Base-by-base conservation (phyloP, 176 grass and related monocot genomes). In the Avena insularis region DNA sequence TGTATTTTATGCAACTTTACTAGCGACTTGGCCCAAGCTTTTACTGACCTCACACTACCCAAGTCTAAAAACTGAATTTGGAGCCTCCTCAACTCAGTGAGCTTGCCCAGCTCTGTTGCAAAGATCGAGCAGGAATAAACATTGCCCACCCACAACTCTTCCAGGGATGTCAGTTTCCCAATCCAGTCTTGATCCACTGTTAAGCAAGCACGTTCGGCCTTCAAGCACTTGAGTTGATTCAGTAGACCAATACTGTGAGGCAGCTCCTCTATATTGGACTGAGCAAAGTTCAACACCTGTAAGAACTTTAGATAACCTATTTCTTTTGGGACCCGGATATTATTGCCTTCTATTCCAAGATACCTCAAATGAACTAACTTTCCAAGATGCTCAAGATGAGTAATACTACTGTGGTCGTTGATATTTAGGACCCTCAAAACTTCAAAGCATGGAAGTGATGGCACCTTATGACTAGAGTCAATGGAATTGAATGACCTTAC, bases 141-240 rank as follows among this genome's bases (percentile, higher is more conserved):
- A n/a, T 0, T 5, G 19, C 2, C 1, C 43, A 64, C n/a, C 0
- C 6, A 7, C 6, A 80, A n/a, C 6, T 64, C 78, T 17, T 64
- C 58, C 3, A 80, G 36, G 0, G 40, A 62, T 23, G 35, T 25
- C 45, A 80, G 19, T 12, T 80, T 21, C 25, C 78, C 78, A 2
- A 80, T 80, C 40, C 78, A 59, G 3, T 25, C 12, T 46, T 46
- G 35, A 4, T 10, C 15, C 16, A 1, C 16, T 56, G 54, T 12
- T 0, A 19, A 5, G 3, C 36, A 36, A 36, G 8, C 16, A 9
- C 35, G 8, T 1, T 0, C 1, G 20, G 36, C 19, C 29, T 5
- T 7, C 56, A 85, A 65, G 15, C 74, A 77, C 83, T 60, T 69
- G 15, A 85, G 69, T 47, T 77, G 45, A 31, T 36, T 67, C 15